phyloP scores from a whole-genome alignment of 257 asterid genomes.

The Rubia yunnanensis region DNA sequence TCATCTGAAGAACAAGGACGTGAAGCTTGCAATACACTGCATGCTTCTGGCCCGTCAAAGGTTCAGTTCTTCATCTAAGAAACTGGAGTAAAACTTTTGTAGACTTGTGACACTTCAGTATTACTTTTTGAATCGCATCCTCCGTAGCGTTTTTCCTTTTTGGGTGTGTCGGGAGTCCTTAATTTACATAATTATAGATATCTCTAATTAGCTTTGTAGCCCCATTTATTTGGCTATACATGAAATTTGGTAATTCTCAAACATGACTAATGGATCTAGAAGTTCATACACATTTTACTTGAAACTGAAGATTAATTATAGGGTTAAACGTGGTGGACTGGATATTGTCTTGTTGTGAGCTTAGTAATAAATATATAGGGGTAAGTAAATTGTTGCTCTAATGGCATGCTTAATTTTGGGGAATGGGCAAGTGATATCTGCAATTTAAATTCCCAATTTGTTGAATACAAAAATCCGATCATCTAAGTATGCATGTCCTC shows the following conservation, averaged over 20 bases:
- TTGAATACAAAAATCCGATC: neutral
- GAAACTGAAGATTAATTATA: neutral
- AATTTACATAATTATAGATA: neutral
- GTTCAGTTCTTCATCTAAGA: constrained; percentile 23
- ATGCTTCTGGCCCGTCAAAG: constrained; percentile 97
- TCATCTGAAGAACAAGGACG: constrained; percentile 84
- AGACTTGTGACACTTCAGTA: neutral
- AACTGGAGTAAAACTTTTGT: constrained; percentile 6
- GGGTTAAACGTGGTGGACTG: neutral
- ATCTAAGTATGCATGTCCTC: no score
- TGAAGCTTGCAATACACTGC: constrained; percentile 87
- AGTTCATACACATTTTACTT: neutral
- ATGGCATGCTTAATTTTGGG: neutral
- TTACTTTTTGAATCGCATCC: neutral
- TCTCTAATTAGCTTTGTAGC: neutral
- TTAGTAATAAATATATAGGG: neutral
- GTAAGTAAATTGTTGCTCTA: neutral
- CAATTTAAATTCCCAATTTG: neutral
- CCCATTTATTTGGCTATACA: neutral
- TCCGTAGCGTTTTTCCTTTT: neutral
- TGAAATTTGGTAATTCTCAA: neutral
- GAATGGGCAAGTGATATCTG: neutral
- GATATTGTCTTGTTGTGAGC: neutral
- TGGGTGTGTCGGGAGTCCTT: neutral
- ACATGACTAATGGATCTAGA: neutral